Percentiles rank a stretch among this genome's conserved stretches.
Conservation (phyloP, 352 stramenopile species). For the Phytopythium mirpurense region DNA sequence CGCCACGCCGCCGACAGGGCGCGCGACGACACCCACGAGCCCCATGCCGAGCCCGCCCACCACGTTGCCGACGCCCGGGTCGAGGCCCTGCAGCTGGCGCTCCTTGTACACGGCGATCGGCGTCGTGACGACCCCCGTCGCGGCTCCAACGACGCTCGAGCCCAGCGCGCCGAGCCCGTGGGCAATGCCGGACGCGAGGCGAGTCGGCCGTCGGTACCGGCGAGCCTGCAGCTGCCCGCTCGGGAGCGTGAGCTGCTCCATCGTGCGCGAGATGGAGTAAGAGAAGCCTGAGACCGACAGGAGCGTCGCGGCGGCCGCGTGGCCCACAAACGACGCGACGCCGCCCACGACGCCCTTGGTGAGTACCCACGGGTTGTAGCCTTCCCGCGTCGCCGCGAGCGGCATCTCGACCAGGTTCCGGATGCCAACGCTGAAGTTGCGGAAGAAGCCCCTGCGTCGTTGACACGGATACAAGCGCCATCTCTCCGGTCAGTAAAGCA, state of each 20-base stretch:
- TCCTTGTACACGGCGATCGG: constrained; percentile 74
- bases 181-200: constrained; percentile 56
- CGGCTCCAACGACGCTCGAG: constrained; percentile 70
- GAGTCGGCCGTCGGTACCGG: constrained; percentile 61
- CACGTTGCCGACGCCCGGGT: constrained; percentile 55
- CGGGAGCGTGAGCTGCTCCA: constrained; percentile 74
- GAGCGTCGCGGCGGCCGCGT: constrained; percentile 61
- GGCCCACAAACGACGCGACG: constrained; percentile 64
- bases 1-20: constrained; percentile 71
- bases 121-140: constrained; percentile 70
- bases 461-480: constrained; percentile 4
- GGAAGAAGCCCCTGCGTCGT: constrained; percentile 60
- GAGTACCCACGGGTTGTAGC: constrained; percentile 73
- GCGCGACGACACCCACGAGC: constrained; percentile 70
- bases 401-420: constrained; percentile 80
- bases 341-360: constrained; percentile 67
- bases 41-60: constrained; percentile 73
- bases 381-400: constrained; percentile 51
- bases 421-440: constrained; percentile 59
- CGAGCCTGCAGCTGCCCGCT: constrained; percentile 51
- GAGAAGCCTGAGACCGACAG: constrained; percentile 76
- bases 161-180: constrained; percentile 64
- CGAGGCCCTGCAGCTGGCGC: constrained; percentile 49
- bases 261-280: constrained; percentile 74
- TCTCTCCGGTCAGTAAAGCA: neutral